Conservation (phyloP, 116 monocot species). For the Phalaenopsis hybrid region DNA sequence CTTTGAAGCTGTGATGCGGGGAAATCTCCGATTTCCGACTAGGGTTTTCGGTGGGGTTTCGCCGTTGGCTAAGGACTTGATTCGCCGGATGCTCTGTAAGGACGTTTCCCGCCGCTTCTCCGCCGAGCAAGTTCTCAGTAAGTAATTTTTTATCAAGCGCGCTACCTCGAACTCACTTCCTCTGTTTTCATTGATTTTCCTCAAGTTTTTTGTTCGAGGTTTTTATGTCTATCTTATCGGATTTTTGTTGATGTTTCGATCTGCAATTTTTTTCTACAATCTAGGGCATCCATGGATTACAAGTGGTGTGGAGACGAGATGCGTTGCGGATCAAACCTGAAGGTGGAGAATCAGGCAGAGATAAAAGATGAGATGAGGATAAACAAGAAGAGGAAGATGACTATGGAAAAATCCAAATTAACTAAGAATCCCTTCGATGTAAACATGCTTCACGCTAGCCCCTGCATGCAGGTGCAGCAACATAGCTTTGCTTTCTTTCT, state of each 20-base stretch:
- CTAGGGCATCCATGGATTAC: constrained; percentile 61
- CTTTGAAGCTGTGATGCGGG: constrained; percentile 63
- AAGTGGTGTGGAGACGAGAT: constrained; percentile 22
- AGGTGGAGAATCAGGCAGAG: not conserved
- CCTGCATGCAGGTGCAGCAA: not conserved
- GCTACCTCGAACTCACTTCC: not conserved
- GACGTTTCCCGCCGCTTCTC: no score
- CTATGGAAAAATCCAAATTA: not conserved
- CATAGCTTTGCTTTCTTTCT: not conserved
- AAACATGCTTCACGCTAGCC: not conserved
- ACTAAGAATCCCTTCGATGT: not conserved
- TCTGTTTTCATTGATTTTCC: not conserved
- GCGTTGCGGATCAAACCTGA: constrained; percentile 8
- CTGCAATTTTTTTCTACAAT: not conserved
- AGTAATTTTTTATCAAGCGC: no score
- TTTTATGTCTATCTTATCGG: not conserved
- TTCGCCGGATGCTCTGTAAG: no score
- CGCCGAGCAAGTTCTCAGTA: no score
- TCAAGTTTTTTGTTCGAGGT: no score
- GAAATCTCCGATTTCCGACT: constrained; percentile 60
- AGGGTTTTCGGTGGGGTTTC: constrained; percentile 46
- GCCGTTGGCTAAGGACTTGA: constrained; percentile 52
- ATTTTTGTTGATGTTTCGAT: not conserved
- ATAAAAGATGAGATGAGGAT: no score
- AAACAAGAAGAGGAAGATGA: no score